Evolutionary conservation across 495 filamentous ascomycete species (phyloP).

Genomic region (Pseudevernia furfuracea): DNA sequence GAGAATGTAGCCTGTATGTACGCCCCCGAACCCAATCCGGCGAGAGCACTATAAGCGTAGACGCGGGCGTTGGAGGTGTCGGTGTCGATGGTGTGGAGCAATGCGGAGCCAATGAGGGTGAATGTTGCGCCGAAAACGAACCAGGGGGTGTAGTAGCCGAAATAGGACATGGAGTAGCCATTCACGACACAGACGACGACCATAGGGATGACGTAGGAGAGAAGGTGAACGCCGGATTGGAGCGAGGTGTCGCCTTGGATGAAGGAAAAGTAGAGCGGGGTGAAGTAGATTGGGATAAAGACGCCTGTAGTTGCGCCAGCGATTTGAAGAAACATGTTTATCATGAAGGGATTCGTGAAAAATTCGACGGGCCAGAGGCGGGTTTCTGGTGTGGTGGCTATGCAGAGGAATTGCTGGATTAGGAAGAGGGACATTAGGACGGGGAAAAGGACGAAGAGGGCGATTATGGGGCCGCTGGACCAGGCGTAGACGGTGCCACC

Average conservation of each 20-base stretch:
- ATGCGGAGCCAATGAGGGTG: background rate
- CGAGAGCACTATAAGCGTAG: background rate
- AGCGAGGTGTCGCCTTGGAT: slow-evolving; percentile 15
- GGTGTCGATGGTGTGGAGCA: background rate
- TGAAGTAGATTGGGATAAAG: slow-evolving; percentile 26
- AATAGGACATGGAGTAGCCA: slow-evolving; percentile 10
- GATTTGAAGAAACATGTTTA: slow-evolving; percentile 40
- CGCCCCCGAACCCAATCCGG: background rate
- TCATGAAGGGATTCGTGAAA: slow-evolving; percentile 28
- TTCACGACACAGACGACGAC: slow-evolving; percentile 14
- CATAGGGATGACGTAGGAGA: slow-evolving; percentile 11
- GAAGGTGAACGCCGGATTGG: slow-evolving; percentile 4
- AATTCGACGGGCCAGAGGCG: slow-evolving; percentile 48
- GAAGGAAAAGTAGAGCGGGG: slow-evolving; percentile 50
- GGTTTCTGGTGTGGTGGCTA: slow-evolving; percentile 39
- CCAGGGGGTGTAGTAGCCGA: slow-evolving; percentile 17
- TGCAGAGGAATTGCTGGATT: slow-evolving; percentile 40
- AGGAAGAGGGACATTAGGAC: slow-evolving; percentile 25
- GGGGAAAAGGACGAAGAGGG: slow-evolving; percentile 24
- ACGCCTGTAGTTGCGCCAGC: slow-evolving; percentile 22
- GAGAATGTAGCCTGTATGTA: background rate
- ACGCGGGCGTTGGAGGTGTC: background rate
- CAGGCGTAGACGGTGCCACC: slow-evolving; percentile 31
- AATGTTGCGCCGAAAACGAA: slow-evolving; percentile 5
- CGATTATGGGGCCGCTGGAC: slow-evolving; percentile 26